Evolutionary conservation across 139 green algal genomes (phyloP).

Genomic region (Chlorella sp.): DNA sequence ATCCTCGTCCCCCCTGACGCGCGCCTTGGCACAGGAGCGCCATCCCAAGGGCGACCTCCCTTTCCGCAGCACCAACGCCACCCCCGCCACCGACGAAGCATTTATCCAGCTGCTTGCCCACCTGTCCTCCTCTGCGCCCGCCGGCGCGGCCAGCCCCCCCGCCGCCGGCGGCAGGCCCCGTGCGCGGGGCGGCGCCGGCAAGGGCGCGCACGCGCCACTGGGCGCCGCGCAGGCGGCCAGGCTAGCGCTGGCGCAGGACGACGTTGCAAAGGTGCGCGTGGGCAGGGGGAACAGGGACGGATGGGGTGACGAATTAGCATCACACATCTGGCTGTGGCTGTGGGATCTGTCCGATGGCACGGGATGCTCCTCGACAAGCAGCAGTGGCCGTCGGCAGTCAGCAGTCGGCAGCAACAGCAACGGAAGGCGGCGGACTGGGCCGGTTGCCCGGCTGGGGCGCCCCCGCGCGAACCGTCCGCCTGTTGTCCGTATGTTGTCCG

Average conservation of each 20-base stretch:
- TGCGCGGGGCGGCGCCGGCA: not conserved
- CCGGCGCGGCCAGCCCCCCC: not conserved
- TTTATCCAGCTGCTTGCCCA: constrained; percentile 44
- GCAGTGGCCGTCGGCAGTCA: too few species aligned
- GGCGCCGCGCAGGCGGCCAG: not conserved
- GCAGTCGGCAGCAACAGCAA: too few species aligned
- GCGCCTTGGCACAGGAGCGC: constrained; percentile 30
- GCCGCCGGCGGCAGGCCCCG: not conserved
- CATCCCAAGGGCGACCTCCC: constrained; percentile 35
- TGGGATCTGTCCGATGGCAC: too few species aligned
- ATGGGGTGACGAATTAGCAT: too few species aligned
- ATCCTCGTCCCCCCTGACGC: not conserved
- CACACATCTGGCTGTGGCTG: too few species aligned
- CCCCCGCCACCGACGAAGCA: constrained; percentile 21
- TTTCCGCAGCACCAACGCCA: constrained; percentile 39
- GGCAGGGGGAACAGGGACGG: too few species aligned
- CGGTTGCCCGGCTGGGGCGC: too few species aligned
- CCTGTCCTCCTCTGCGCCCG: not conserved
- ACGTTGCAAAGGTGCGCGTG: constrained; percentile 48
- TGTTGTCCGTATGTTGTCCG: too few species aligned
- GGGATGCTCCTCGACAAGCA: too few species aligned
- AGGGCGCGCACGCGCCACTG: not conserved
- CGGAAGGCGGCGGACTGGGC: too few species aligned
- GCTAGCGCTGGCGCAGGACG: constrained; percentile 27
- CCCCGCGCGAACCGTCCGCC: too few species aligned